Percentiles rank a stretch among this genome's conserved stretches.
These are phyloP conservation scores for Chaetomidium leptoderma DNA, from an alignment of 495 filamentous ascomycete species.

Conservation along the genomic window DNA sequence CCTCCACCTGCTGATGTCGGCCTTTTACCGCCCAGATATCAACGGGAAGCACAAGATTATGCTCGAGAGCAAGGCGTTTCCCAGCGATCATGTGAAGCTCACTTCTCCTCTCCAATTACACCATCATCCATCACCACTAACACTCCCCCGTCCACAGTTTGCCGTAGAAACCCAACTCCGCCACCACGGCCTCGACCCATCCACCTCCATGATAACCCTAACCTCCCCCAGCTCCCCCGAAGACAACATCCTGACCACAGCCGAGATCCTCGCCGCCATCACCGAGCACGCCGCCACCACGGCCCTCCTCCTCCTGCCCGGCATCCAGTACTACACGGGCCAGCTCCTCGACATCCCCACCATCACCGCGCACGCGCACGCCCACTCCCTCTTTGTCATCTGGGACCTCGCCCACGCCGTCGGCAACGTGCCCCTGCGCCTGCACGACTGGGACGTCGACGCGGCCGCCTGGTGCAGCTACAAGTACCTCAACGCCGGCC, in stretches of 20 bases:
- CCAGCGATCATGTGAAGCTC: slow-evolving; percentile 71
- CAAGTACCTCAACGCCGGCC: slow-evolving; percentile 93
- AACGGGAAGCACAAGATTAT: slow-evolving; percentile 81
- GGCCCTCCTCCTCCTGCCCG: slow-evolving; percentile 79
- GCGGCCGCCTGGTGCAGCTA: slow-evolving; percentile 97
- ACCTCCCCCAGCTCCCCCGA: slow-evolving; percentile 50
- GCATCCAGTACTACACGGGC: slow-evolving; percentile 92
- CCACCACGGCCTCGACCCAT: slow-evolving; percentile 66
- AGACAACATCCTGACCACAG: slow-evolving; percentile 57
- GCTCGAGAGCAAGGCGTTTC: slow-evolving; percentile 89
- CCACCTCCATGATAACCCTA: slow-evolving; percentile 71
- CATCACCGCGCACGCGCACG: slow-evolving; percentile 78
- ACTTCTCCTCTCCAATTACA: neutral
- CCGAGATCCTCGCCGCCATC: slow-evolving; percentile 71
- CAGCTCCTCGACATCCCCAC: slow-evolving; percentile 80
- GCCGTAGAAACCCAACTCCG: slow-evolving; percentile 82
- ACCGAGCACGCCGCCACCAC: slow-evolving; percentile 69
- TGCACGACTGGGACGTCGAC: slow-evolving; percentile 94
- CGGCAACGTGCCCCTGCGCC: slow-evolving; percentile 76
- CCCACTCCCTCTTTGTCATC: slow-evolving; percentile 70
- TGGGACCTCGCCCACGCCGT: slow-evolving; percentile 97
- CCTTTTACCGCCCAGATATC: slow-evolving; percentile 78
- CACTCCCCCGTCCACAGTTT: slow-evolving; percentile 50
- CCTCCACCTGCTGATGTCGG: slow-evolving; percentile 83
- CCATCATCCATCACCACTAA: neutral